phyloP scores from a whole-genome alignment of 805 yeast genomes.

The Tetrapisispora iriomotensis region DNA sequence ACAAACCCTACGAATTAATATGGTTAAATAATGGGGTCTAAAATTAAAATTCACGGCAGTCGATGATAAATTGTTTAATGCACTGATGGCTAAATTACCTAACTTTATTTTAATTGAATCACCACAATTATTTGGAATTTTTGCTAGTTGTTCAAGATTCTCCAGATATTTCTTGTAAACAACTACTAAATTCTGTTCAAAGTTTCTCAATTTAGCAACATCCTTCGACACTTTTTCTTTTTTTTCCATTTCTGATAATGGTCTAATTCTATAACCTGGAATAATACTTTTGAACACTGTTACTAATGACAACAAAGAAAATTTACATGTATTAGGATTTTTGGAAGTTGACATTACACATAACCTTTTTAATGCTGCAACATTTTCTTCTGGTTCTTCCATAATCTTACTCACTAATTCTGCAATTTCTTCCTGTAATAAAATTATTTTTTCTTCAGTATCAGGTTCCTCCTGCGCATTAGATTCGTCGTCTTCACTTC shows the following conservation, averaged over 20 bases:
- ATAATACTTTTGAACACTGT: constrained; percentile 78
- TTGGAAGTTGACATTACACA: constrained; percentile 61
- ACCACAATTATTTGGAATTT: constrained; percentile 28
- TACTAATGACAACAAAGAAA: constrained; percentile 68
- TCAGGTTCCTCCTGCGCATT: constrained; percentile 41
- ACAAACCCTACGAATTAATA: constrained; percentile 58
- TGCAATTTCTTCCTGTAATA: constrained; percentile 77
- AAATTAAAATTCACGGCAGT: constrained; percentile 72
- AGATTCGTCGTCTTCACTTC: constrained; percentile 28
- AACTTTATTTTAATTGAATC: constrained; percentile 22
- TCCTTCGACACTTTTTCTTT: constrained; percentile 78
- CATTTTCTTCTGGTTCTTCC: constrained; percentile 86
- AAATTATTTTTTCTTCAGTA: constrained; percentile 44
- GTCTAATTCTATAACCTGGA: constrained; percentile 81
- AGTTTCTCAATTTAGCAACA: constrained; percentile 62
- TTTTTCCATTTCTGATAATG: constrained; percentile 70
- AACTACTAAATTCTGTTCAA: constrained; percentile 67
- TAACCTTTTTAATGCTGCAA: constrained; percentile 52
- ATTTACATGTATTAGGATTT: constrained; percentile 54
- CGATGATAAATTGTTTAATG: constrained; percentile 67
- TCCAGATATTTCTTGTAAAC: constrained; percentile 63
- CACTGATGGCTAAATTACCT: constrained; percentile 56
- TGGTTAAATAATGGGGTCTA: constrained; percentile 60
- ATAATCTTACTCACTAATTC: constrained; percentile 63
- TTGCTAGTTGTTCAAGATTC: constrained; percentile 36